A percentile compares a stretch with the other conserved stretches of the same genome.
phyloP scores from a whole-genome alignment of 116 monocot species.

The Phalaenopsis hybrid region DNA sequence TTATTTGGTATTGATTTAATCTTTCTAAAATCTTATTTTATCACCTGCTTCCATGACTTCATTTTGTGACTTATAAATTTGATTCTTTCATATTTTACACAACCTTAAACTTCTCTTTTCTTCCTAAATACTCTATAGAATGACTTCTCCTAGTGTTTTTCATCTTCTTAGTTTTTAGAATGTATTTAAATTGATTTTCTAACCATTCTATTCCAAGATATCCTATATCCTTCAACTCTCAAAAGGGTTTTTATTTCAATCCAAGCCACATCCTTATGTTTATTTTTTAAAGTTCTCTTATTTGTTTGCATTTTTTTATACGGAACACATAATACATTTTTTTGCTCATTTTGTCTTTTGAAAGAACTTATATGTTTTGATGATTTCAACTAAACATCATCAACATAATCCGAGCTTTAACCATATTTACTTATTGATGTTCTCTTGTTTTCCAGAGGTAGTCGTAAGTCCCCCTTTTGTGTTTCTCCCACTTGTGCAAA shows the following conservation, averaged over 20 bases:
- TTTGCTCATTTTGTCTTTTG: background rate
- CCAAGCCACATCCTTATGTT: background rate
- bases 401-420: background rate
- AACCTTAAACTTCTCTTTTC: background rate
- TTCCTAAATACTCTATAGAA: background rate
- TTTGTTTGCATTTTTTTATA: background rate
- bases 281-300: background rate
- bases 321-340: background rate
- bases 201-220: background rate
- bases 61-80: background rate
- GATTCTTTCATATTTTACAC: background rate
- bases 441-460: conserved; percentile 29
- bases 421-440: background rate
- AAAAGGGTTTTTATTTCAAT: background rate
- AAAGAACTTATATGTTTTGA: background rate
- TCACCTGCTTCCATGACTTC: background rate
- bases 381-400: background rate
- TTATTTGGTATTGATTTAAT: background rate
- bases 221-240: background rate
- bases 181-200: background rate
- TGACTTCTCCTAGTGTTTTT: background rate
- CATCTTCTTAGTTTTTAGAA: background rate
- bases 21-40: background rate
- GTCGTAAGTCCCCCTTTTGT: conserved; percentile 55
- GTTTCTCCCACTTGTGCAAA: conserved; percentile 38